Evolutionary conservation across 1,284 basidiomycete species (phyloP).

Genomic region (Rhodotorula glutinis): DNA sequence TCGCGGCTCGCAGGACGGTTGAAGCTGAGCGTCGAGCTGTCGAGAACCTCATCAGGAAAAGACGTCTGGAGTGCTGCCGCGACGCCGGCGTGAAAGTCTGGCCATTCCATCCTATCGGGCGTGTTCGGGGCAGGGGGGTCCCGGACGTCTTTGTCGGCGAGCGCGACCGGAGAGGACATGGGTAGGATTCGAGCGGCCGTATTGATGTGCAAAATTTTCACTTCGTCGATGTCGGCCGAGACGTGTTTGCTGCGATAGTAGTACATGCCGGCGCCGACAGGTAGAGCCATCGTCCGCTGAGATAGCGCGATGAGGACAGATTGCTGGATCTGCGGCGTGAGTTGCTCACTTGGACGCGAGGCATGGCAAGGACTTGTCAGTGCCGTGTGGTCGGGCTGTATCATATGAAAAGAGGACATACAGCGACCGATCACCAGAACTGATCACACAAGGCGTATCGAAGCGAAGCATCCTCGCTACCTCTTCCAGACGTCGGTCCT

Average conservation of each 20-base stretch:
- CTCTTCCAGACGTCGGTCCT: constrained; percentile 80
- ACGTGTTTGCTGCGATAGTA: constrained; percentile 66
- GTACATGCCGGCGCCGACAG: constrained; percentile 82
- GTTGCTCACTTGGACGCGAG: constrained; percentile 25
- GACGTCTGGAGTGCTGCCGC: constrained; percentile 67
- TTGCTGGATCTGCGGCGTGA: constrained; percentile 57
- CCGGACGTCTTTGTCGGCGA: constrained; percentile 38
- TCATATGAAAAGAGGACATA: constrained; percentile 55
- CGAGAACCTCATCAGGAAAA: neutral
- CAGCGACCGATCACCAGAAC: constrained; percentile 55
- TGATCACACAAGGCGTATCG: constrained; percentile 63
- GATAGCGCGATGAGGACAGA: constrained; percentile 71
- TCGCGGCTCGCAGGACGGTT: constrained; percentile 82
- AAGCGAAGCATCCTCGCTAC: constrained; percentile 83
- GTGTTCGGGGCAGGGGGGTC: constrained; percentile 53
- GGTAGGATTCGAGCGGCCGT: constrained; percentile 38
- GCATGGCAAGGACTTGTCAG: too few relatives aligned
- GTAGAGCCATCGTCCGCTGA: constrained; percentile 77
- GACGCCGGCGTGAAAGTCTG: constrained; percentile 96
- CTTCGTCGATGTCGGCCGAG: constrained; percentile 67
- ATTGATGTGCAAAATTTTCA: constrained; percentile 64
- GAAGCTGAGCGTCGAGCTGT: constrained; percentile 86
- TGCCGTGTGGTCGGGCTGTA: too few relatives aligned
- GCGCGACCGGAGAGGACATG: constrained; percentile 35
- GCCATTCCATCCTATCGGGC: constrained; percentile 76